These are phyloP conservation scores for Akanthomyces muscarius DNA, from an alignment of 2,329 filamentous ascomycete genomes.

Conservation along the genomic window DNA sequence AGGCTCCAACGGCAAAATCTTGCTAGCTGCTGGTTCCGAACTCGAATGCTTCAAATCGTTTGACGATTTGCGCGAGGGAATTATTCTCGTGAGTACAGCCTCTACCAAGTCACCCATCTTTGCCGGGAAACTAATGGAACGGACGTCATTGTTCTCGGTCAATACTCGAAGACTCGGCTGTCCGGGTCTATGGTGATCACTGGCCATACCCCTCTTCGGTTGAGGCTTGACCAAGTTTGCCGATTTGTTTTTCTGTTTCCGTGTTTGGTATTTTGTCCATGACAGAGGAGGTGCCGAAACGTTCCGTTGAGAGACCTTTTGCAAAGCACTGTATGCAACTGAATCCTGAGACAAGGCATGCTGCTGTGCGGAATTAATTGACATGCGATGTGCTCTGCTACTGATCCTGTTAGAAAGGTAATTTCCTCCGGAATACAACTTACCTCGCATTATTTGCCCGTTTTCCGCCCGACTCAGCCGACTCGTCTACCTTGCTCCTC, in stretches of 20 bases:
- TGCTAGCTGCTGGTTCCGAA: not conserved
- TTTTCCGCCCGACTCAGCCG: not conserved
- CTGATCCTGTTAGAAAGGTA: not conserved
- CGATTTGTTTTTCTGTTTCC: conserved; percentile 22
- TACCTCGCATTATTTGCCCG: not conserved
- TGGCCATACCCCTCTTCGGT: no score
- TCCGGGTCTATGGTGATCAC: no score
- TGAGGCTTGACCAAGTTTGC: not conserved
- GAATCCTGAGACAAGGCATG: not conserved
- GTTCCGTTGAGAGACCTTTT: conserved; percentile 17
- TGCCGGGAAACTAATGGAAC: not conserved
- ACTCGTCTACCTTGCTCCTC: not conserved
- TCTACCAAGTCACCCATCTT: conserved; percentile 3
- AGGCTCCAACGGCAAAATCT: not conserved
- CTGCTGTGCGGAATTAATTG: not conserved
- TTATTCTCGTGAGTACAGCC: not conserved
- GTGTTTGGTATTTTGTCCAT: conserved; percentile 34
- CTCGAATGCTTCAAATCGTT: not conserved
- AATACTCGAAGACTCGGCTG: not conserved
- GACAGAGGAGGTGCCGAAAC: conserved; percentile 25
- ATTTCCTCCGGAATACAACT: not conserved
- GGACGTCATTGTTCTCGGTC: not conserved
- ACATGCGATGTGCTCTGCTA: not conserved
- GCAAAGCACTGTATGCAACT: conserved; percentile 1
- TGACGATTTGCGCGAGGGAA: not conserved